Conservation (phyloP, 345 rosid species). For the Eucalyptus brandiana region DNA sequence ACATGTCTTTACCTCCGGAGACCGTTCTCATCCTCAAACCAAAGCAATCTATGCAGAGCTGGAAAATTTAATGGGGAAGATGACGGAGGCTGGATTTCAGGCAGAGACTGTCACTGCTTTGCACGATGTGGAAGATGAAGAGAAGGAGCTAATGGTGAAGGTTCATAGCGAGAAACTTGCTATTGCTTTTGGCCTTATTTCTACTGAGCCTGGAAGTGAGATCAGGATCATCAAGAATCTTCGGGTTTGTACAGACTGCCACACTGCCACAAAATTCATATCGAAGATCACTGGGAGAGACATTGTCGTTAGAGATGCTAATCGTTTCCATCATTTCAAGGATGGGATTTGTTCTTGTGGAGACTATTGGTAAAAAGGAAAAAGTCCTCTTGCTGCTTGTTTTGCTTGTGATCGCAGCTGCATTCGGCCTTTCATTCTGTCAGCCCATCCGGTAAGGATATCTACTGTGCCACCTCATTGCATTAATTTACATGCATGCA, state of each 20-base stretch:
- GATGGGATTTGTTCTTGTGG: slow-evolving; percentile 75
- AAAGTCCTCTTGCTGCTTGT: neutral
- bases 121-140: slow-evolving; percentile 89
- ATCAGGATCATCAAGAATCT: slow-evolving; percentile 71
- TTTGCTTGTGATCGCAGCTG: neutral
- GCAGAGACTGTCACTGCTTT: slow-evolving; percentile 46
- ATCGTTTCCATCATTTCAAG: slow-evolving; percentile 73
- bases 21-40: slow-evolving; percentile 52
- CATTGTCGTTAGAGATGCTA: slow-evolving; percentile 74
- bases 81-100: slow-evolving; percentile 68
- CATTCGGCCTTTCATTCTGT: neutral
- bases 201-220: slow-evolving; percentile 54
- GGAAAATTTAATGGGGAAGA: slow-evolving; percentile 46
- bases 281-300: slow-evolving; percentile 59
- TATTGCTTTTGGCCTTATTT: slow-evolving; percentile 70
- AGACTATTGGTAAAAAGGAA: slow-evolving; percentile 53
- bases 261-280: slow-evolving; percentile 56
- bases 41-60: slow-evolving; percentile 51
- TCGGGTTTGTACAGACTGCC: slow-evolving; percentile 75
- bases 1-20: slow-evolving; percentile 69
- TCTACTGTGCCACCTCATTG: neutral
- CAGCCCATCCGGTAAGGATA: neutral
- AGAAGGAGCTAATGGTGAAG: slow-evolving; percentile 57
- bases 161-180: slow-evolving; percentile 82
- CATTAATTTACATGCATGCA: neutral